These are phyloP conservation scores for Suillus discolor DNA, from an alignment of 768 basidiomycete species.

Conservation along the genomic window DNA sequence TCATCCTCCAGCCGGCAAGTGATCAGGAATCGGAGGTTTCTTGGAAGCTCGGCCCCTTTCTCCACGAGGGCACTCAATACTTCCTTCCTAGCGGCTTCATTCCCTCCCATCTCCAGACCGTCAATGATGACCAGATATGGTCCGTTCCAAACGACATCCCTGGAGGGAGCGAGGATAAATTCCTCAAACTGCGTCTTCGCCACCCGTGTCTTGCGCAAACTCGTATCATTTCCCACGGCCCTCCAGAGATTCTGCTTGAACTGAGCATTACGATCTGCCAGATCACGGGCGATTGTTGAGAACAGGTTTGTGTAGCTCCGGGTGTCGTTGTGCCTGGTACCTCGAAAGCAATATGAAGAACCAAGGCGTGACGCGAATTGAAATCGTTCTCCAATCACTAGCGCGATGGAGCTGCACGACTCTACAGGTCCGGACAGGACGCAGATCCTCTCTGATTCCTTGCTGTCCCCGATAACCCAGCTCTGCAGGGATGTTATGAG, in stretches of 20 bases:
- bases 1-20: conserved; percentile 31
- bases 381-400: conserved; percentile 29
- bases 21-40: conserved; percentile 27
- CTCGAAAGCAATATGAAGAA: conserved; percentile 34
- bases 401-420: conserved; percentile 34
- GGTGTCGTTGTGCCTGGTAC: not conserved
- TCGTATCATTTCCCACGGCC: conserved; percentile 9
- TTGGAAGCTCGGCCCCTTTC: conserved; percentile 16
- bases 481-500: not conserved
- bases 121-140: conserved; percentile 39
- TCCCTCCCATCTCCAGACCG: conserved; percentile 32
- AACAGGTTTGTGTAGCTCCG: conserved; percentile 29
- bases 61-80: conserved; percentile 24
- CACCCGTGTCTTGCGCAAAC: conserved; percentile 21
- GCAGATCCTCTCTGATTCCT: conserved; percentile 21
- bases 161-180: conserved; percentile 20
- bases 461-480: conserved; percentile 19
- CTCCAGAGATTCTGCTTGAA: conserved; percentile 20
- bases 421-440: conserved; percentile 29
- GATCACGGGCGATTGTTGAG: conserved; percentile 34
- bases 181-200: conserved; percentile 28
- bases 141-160: conserved; percentile 23
- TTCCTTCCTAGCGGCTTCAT: conserved; percentile 17
- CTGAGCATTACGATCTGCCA: conserved; percentile 33
- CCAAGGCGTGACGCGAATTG: conserved; percentile 30